Base-by-base conservation (phyloP, 306 rosid species). In the Citrullus mucosospermus region DNA sequence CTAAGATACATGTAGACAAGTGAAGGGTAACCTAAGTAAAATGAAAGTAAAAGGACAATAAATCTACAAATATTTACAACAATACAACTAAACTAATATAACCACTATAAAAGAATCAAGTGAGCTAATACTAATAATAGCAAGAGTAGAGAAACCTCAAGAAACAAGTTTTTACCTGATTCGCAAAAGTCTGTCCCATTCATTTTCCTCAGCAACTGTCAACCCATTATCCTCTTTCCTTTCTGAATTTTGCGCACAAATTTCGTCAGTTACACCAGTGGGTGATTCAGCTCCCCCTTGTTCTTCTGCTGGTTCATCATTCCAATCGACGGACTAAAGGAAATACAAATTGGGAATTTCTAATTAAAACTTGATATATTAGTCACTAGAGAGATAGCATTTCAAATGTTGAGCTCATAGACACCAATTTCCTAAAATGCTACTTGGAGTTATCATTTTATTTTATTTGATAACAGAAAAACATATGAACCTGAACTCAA, bases 161-260 rank as follows among this genome's bases (percentile, higher is more conserved):
- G 54, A 56, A 30, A 58, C 38, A 41, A 76, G 67, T 53, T 8
- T 68, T 79, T 80, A 93, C 99, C 99, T 93, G 82, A 88, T 63
- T 51, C 99, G 98, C 86, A 96, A 83, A 70, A 96, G 86, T 75
- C 87, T 88, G 85, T 96, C 99, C 99, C 99, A 96, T 89, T 96
- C 99, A 85, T 85, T 96, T 90, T 92, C 99, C 89, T 96, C 99
- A 30, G 79, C 77, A 65, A 63, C 88, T 82, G 69, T 73, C 70
- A 75, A 84, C 55, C 65, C 71, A 78, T 80, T 90, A 82, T 96
- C 99, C 77, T 92, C 98, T 82, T 91, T 91, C 88, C 80, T 88
- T 76, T 90, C 98, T 76, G 92, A 82, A 85, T 78, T 89, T 85
- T 83, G 93, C 8, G 82, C 39, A 76, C 84, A 81, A 78, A 63